These are phyloP conservation scores for Nidularia pulvinata DNA, from an alignment of 768 basidiomycete species.

Conservation along the genomic window DNA sequence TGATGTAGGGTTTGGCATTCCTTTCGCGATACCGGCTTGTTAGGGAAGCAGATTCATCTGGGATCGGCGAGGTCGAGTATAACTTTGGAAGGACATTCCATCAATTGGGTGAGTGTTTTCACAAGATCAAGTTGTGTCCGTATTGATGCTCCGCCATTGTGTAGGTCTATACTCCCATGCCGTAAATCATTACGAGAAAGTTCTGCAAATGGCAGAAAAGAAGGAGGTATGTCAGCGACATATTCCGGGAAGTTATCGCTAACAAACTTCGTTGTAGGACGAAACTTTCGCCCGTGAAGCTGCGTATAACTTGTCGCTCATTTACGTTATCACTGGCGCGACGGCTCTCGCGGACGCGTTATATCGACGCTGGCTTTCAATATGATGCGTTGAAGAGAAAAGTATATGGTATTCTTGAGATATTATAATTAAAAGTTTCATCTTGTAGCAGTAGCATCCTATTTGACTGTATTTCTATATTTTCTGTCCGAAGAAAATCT, in stretches of 20 bases:
- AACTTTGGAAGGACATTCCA: constrained; percentile 95
- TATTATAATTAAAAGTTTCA: too few relatives aligned
- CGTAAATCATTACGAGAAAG: constrained; percentile 80
- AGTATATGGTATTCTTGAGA: too few relatives aligned
- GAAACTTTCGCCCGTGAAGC: constrained; percentile 68
- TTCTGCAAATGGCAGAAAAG: constrained; percentile 61
- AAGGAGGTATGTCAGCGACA: constrained; percentile 23
- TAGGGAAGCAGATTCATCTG: constrained; percentile 39
- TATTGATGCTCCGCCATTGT: not conserved
- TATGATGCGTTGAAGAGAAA: too few relatives aligned
- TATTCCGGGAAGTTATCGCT: not conserved
- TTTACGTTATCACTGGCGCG: constrained; percentile 81
- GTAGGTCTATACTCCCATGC: constrained; percentile 83
- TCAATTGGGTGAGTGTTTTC: constrained; percentile 66
- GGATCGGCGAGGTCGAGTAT: constrained; percentile 80
- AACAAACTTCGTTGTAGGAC: constrained; percentile 23
- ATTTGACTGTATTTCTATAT: too few relatives aligned
- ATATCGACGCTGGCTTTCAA: constrained; percentile 81
- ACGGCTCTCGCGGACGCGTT: constrained; percentile 66
- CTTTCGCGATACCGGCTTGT: constrained; percentile 78
- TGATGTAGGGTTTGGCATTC: constrained; percentile 59
- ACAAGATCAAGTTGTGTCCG: not conserved
- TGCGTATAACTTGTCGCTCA: constrained; percentile 85
- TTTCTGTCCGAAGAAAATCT: too few relatives aligned
- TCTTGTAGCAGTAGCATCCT: too few relatives aligned